These are phyloP conservation scores for Fusarium verrucosum DNA, from an alignment of 2,329 filamentous ascomycete genomes.

Conservation along the genomic window DNA sequence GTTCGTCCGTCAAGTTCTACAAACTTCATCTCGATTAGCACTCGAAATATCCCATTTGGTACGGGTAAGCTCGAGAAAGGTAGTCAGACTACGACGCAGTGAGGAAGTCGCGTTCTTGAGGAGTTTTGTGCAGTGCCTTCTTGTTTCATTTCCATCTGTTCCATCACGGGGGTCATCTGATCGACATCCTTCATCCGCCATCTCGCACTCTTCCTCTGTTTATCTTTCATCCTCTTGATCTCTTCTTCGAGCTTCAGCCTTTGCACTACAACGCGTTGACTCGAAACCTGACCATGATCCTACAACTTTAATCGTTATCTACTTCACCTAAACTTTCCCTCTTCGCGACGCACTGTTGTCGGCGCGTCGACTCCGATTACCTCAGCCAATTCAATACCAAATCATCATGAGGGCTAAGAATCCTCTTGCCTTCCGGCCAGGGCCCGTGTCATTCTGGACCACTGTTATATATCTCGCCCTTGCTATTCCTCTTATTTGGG, in stretches of 20 bases:
- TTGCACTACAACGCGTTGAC: slow-evolving; percentile 15
- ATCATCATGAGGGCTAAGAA: slow-evolving; percentile 51
- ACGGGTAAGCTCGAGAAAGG: slow-evolving; percentile 2
- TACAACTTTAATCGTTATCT: slow-evolving; percentile 14
- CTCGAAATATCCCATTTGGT: not conserved
- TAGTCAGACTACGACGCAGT: not conserved
- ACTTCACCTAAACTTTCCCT: not conserved
- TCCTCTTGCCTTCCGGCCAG: slow-evolving; percentile 79
- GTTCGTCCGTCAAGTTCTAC: slow-evolving; percentile 24
- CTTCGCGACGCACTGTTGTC: slow-evolving; percentile 11
- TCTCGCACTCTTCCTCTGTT: slow-evolving; percentile 30
- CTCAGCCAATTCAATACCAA: slow-evolving; percentile 16
- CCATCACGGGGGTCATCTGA: slow-evolving; percentile 25
- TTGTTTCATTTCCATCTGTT: slow-evolving; percentile 5
- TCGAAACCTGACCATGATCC: slow-evolving; percentile 20
- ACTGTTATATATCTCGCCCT: slow-evolving; percentile 80
- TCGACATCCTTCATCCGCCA: slow-evolving; percentile 10
- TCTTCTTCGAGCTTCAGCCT: slow-evolving; percentile 22
- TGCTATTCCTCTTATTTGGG: slow-evolving; percentile 73
- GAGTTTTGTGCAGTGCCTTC: slow-evolving; percentile 12
- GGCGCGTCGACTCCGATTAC: slow-evolving; percentile 16
- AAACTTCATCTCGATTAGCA: slow-evolving; percentile 11
- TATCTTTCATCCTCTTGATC: slow-evolving; percentile 16
- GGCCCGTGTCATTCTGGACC: slow-evolving; percentile 83
- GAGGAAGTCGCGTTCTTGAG: slow-evolving; percentile 22